These are phyloP conservation scores for Trichoderma harzianum DNA, from an alignment of 2,329 filamentous ascomycete genomes.

Conservation along the genomic window DNA sequence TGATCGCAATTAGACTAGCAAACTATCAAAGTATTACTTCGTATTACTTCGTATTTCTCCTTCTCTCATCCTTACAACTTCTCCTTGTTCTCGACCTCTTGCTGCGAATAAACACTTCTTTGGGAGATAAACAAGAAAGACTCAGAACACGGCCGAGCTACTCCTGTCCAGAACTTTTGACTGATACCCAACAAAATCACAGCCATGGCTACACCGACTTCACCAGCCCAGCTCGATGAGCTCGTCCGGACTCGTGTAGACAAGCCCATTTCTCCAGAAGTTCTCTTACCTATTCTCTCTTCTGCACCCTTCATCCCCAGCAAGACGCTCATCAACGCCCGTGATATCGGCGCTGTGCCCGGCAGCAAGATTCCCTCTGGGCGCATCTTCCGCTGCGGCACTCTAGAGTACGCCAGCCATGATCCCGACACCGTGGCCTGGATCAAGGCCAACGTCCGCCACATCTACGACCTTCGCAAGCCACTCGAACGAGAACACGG, in stretches of 20 bases:
- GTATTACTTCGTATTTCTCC: neutral
- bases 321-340: slow-evolving; percentile 49
- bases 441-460: slow-evolving; percentile 38
- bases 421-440: slow-evolving; percentile 34
- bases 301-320: slow-evolving; percentile 46
- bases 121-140: neutral
- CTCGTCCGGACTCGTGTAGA: slow-evolving; percentile 43
- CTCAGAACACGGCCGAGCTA: neutral
- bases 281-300: slow-evolving; percentile 36
- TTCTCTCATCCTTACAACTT: neutral
- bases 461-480: slow-evolving; percentile 52
- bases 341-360: slow-evolving; percentile 47
- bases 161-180: neutral
- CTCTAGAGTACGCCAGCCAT: slow-evolving; percentile 33
- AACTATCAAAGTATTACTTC: neutral
- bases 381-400: slow-evolving; percentile 47
- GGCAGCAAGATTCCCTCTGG: slow-evolving; percentile 40
- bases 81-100: neutral
- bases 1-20: neutral
- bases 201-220: slow-evolving; percentile 20
- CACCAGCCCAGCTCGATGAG: slow-evolving; percentile 29
- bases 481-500: slow-evolving; percentile 38
- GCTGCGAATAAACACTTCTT: neutral
- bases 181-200: neutral
- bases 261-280: slow-evolving; percentile 36